phyloP scores from a whole-genome alignment of 2,329 filamentous ascomycete species.

The Cladosporium sp. region DNA sequence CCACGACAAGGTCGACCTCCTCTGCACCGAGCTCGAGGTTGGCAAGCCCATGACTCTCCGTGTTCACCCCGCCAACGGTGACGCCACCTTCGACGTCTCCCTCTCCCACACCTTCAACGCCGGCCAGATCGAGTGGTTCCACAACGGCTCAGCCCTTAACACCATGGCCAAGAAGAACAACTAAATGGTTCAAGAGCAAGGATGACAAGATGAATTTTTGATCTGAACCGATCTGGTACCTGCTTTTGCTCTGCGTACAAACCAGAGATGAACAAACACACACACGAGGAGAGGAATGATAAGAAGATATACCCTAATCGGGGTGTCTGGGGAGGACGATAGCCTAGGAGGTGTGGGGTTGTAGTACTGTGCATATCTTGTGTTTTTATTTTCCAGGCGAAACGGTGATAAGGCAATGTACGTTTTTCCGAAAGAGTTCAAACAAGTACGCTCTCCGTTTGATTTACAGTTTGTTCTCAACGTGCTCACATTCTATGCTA shows the following conservation, averaged over 20 bases:
- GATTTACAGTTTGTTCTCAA: background rate
- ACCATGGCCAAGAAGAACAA: constrained; percentile 84
- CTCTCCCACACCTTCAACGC: constrained; percentile 98
- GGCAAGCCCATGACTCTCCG: constrained; percentile 90
- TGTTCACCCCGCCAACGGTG: constrained; percentile 86
- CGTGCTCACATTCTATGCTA: background rate
- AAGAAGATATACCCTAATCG: constrained; percentile 17
- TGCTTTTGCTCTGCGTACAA: constrained; percentile 7
- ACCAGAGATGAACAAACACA: background rate
- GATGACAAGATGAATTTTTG: background rate
- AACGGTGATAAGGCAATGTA: constrained; percentile 11
- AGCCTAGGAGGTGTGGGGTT: constrained; percentile 7
- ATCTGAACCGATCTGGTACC: background rate
- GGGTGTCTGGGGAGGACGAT: constrained; percentile 18
- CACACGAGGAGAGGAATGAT: background rate
- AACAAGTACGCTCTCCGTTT: background rate
- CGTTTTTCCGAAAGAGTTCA: constrained; percentile 10
- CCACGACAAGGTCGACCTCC: constrained; percentile 86
- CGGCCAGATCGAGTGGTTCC: constrained; percentile 98
- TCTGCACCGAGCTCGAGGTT: constrained; percentile 84
- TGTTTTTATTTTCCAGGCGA: constrained; percentile 8
- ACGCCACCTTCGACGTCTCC: constrained; percentile 72
- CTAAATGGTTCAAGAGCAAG: constrained; percentile 11
- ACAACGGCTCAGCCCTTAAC: constrained; percentile 95
- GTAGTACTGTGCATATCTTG: constrained; percentile 15